These are phyloP conservation scores for Nidularia sp. DNA, from an alignment of 768 basidiomycete species.

Conservation along the genomic window DNA sequence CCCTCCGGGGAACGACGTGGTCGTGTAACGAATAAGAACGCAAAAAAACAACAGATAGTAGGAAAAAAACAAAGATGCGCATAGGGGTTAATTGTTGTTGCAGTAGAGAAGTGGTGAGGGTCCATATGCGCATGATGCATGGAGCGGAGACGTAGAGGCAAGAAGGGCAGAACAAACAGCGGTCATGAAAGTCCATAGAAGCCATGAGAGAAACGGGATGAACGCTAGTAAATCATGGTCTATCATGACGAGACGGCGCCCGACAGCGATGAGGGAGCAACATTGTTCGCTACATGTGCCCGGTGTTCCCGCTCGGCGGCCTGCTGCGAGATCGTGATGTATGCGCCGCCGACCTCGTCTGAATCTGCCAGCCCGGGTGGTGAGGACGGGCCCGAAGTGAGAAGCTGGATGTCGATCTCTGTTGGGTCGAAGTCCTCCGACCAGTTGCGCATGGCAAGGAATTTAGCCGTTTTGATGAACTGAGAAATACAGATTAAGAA, in stretches of 20 bases:
- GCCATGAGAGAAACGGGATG: neutral
- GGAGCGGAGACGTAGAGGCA: neutral
- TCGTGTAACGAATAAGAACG: slow-evolving; percentile 9
- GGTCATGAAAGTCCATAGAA: slow-evolving; percentile 4
- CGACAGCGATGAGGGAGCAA: slow-evolving; percentile 11
- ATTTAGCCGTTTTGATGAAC: slow-evolving; percentile 88
- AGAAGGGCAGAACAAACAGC: slow-evolving; percentile 3
- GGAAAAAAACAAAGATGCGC: neutral
- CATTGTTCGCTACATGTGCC: slow-evolving; percentile 24
- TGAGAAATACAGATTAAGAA: slow-evolving; percentile 21
- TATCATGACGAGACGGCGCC: slow-evolving; percentile 17
- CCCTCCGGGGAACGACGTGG: slow-evolving; percentile 21
- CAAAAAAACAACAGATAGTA: neutral
- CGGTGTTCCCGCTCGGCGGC: slow-evolving; percentile 68
- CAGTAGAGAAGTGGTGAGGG: neutral
- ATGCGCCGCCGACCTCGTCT: slow-evolving; percentile 80
- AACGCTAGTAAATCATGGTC: slow-evolving; percentile 2
- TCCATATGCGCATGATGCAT: slow-evolving; percentile 1
- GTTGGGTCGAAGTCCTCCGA: slow-evolving; percentile 71
- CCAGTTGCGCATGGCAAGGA: slow-evolving; percentile 76
- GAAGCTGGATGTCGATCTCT: slow-evolving; percentile 53
- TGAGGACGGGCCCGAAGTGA: slow-evolving; percentile 50
- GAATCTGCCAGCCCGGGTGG: slow-evolving; percentile 64
- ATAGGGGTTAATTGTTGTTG: neutral
- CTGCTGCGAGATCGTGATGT: slow-evolving; percentile 81